Evolutionary conservation across 495 filamentous ascomycete species (phyloP).

Genomic region (Aspergillus carlsbadensis): DNA sequence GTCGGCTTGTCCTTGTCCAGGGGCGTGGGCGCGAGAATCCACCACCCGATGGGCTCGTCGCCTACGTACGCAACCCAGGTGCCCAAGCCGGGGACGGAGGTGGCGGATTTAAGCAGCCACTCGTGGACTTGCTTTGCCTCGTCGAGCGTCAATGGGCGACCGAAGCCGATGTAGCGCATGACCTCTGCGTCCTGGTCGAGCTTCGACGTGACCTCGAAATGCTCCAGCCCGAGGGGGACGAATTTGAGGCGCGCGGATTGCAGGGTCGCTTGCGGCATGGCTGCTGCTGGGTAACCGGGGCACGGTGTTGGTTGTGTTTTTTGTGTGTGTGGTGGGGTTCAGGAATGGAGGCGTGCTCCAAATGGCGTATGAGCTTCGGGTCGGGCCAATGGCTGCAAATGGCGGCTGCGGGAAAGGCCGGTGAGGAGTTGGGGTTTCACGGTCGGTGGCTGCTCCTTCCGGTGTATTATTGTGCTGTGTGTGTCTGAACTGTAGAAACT

Average conservation of each 20-base stretch:
- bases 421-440: not conserved
- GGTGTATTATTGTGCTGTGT: not conserved
- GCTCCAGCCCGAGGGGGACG: constrained; percentile 11
- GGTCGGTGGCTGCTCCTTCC: not conserved
- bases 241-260: constrained; percentile 12
- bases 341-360: not conserved
- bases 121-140: constrained; percentile 16
- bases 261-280: constrained; percentile 8
- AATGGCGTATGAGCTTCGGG: not conserved
- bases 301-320: not conserved
- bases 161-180: constrained; percentile 19
- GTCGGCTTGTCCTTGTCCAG: not conserved
- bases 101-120: constrained; percentile 9
- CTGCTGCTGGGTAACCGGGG: not conserved
- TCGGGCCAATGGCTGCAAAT: too few species aligned
- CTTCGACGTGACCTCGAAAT: constrained; percentile 10
- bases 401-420: too few species aligned
- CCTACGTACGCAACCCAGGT: constrained; percentile 16
- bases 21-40: constrained; percentile 15
- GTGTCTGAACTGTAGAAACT: not conserved
- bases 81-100: constrained; percentile 13
- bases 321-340: not conserved
- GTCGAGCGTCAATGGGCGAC: constrained; percentile 11
- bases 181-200: constrained; percentile 18
- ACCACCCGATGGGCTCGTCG: constrained; percentile 20